These are phyloP conservation scores for Graphiopsis chlorocephala DNA, from an alignment of 2,329 filamentous ascomycete species.

Conservation along the genomic window DNA sequence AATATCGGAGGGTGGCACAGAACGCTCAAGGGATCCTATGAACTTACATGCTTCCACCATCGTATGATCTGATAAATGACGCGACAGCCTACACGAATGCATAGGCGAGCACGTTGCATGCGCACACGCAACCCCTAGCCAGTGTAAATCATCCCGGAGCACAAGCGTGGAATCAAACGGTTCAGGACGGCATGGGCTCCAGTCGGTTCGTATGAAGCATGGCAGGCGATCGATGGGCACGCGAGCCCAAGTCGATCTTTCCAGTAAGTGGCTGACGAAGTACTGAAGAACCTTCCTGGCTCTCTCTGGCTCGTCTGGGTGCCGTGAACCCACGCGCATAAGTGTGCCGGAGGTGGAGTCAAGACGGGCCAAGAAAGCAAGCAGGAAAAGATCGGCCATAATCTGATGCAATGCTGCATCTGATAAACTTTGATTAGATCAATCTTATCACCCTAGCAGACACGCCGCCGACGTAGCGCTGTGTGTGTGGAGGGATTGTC, in stretches of 20 bases:
- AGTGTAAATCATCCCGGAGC: not conserved
- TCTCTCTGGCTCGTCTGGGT: no score
- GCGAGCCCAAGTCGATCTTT: not conserved
- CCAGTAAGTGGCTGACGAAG: not conserved
- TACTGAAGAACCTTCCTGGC: slow-evolving; percentile 7
- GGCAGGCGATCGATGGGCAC: slow-evolving; percentile 7
- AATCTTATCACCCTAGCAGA: slow-evolving; percentile 3
- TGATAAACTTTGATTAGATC: slow-evolving; percentile 11
- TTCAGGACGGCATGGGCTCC: not conserved
- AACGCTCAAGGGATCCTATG: not conserved
- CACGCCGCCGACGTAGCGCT: slow-evolving; percentile 14
- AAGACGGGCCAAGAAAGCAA: not conserved
- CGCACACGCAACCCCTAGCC: not conserved
- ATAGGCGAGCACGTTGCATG: not conserved
- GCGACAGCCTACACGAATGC: not conserved
- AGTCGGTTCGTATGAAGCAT: not conserved
- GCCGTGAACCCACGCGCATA: not conserved
- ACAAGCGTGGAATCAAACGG: not conserved
- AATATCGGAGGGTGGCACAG: not conserved
- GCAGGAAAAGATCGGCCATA: slow-evolving; percentile 14
- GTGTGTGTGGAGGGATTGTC: not conserved
- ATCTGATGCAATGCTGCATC: slow-evolving; percentile 15
- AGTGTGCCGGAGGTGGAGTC: slow-evolving; percentile 10
- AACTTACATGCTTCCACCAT: not conserved
- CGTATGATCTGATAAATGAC: slow-evolving; percentile 14